Evolutionary conservation across 768 basidiomycete genomes (phyloP).

Genomic region (Strobilomyces echinocephalus): DNA sequence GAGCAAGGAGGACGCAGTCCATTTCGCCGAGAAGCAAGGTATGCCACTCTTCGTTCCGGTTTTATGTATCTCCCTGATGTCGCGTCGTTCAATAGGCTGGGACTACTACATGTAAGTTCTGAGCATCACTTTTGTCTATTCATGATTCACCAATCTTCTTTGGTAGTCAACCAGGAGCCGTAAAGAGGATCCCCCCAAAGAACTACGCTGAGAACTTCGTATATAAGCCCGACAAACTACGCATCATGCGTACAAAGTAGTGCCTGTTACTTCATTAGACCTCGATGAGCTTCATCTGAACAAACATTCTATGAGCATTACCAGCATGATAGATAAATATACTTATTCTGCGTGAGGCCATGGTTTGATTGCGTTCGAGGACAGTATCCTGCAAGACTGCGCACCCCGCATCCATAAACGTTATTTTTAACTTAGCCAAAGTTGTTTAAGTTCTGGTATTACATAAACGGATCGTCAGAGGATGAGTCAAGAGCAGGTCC

Average conservation of each 20-base stretch:
- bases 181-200: conserved; percentile 76
- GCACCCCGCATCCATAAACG: too few relatives aligned
- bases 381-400: background rate
- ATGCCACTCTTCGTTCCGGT: conserved; percentile 10
- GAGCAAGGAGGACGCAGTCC: conserved; percentile 85
- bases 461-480: too few relatives aligned
- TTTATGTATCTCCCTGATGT: background rate
- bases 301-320: background rate
- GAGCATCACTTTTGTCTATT: conserved; percentile 1
- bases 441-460: too few relatives aligned
- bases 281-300: background rate
- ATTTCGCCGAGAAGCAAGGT: conserved; percentile 98
- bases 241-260: conserved; percentile 91
- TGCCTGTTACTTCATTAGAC: conserved; percentile 18
- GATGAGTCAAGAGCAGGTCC: too few relatives aligned
- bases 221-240: conserved; percentile 73
- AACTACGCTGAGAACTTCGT: conserved; percentile 89
- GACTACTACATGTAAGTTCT: conserved; percentile 79
- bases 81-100: conserved; percentile 58
- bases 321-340: background rate
- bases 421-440: background rate
- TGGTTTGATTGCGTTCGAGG: background rate
- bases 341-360: background rate
- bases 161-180: conserved; percentile 51
- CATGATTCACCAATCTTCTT: conserved; percentile 1